Evolutionary conservation across 75 land plant genomes (phyloP), one percentile per base, ranked within the genome.

Genomic region (Picea sitchensis): DNA sequence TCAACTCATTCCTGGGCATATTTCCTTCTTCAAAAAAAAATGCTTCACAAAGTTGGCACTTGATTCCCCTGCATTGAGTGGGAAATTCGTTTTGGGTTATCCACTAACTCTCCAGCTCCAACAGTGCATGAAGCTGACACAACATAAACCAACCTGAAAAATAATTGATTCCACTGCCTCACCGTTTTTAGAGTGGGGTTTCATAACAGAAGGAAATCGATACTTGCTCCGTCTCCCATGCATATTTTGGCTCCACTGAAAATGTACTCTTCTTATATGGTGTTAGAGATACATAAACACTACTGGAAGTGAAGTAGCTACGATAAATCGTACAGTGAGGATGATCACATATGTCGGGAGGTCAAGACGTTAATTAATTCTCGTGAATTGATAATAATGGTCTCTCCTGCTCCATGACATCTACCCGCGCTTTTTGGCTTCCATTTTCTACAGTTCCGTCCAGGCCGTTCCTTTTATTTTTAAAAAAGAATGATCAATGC

Each of bases 241-340:
- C 0, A 47, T 47, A 47, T 47, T 47, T 47, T 47, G 9, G 51
- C 51, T 47, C 51, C 51, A 47, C 51, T 47, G 51, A 47, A 47
- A 47, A 47, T 26, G 23, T 3, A 18, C 2, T 51, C 56, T 38
- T 36, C 38, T 47, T 51, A 47, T 7, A 7, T 47, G 51, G 51
- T 47, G 6, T 47, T 8, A 47, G 51, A 47, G 51, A 47, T 47
- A 7, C 51, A 65, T 8, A 26, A 12, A 14, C 18, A 9, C 0
- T 6, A 9, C 75, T 62, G 26, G 23, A 31, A 32, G 14, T 31
- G 32, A 65, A n/a, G 78, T 68, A 58, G 23, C 20, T 58, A 9
- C 82, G 84, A 76, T 82, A 83, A 56, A 82, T 73, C 26, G 84
- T 79, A 56, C 84, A 83, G 34, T 58, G 79, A 8, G 84, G 84